phyloP scores from a whole-genome alignment of 2,329 filamentous ascomycete species.

The Colletotrichum sp. region DNA sequence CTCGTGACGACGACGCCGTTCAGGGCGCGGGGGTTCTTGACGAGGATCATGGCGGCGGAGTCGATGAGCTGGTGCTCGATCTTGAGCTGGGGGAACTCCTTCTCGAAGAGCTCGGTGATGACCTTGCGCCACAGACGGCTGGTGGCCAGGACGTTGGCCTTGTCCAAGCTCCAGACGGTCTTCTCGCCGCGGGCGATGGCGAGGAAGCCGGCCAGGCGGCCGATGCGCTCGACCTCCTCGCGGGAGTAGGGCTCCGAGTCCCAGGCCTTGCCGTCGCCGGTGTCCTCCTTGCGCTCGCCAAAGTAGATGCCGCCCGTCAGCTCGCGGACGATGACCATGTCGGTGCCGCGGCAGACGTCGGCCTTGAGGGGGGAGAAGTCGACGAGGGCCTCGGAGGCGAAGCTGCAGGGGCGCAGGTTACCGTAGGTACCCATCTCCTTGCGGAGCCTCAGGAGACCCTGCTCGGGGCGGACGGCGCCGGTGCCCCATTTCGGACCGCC shows the following conservation, averaged over 20 bases:
- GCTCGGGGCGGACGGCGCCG: constrained; percentile 85
- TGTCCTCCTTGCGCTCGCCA: constrained; percentile 82
- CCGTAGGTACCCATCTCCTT: constrained; percentile 95
- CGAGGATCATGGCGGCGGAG: constrained; percentile 95
- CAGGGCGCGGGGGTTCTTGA: constrained; percentile 87
- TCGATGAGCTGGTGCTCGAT: constrained; percentile 92
- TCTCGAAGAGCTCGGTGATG: constrained; percentile 81
- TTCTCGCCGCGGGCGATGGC: constrained; percentile 77
- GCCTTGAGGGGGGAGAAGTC: constrained; percentile 87
- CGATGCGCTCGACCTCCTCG: constrained; percentile 86
- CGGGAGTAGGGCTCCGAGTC: constrained; percentile 90
- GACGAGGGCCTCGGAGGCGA: constrained; percentile 85
- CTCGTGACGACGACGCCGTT: constrained; percentile 93
- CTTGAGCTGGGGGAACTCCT: constrained; percentile 87
- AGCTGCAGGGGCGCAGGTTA: constrained; percentile 95
- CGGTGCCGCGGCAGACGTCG: constrained; percentile 81
- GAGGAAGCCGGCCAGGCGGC: constrained; percentile 79
- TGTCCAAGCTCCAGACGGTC: constrained; percentile 83
- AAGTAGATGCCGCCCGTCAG: constrained; percentile 96
- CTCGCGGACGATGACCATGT: constrained; percentile 93
- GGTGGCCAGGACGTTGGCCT: constrained; percentile 95
- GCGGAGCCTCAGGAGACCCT: constrained; percentile 88
- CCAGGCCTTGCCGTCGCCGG: constrained; percentile 75
- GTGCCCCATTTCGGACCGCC: constrained; percentile 98
- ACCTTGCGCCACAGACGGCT: constrained; percentile 89